These are phyloP conservation scores for Zygosaccharomyces rouxii DNA, from an alignment of 805 yeast species.

Conservation along the genomic window DNA sequence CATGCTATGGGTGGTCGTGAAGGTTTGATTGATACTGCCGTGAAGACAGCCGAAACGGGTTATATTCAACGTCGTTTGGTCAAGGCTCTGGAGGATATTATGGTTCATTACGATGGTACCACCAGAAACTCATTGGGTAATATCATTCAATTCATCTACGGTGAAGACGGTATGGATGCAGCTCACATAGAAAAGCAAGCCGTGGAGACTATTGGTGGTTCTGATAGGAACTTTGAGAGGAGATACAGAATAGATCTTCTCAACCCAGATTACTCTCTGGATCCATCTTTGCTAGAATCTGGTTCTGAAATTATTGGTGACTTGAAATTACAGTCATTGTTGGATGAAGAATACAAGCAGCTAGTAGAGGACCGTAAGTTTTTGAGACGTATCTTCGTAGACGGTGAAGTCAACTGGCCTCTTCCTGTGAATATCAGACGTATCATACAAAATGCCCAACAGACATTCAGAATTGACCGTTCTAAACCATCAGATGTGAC, in stretches of 20 bases:
- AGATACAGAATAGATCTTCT: constrained; percentile 84
- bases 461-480: constrained; percentile 90
- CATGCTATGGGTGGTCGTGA: constrained; percentile 99
- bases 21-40: constrained; percentile 99
- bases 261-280: constrained; percentile 57
- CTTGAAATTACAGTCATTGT: constrained; percentile 67
- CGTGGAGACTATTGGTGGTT: constrained; percentile 91
- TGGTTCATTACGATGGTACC: constrained; percentile 98
- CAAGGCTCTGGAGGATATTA: constrained; percentile 92
- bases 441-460: constrained; percentile 94
- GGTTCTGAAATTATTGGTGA: constrained; percentile 91
- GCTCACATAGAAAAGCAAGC: constrained; percentile 96
- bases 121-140: constrained; percentile 97
- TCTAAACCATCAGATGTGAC: constrained; percentile 86
- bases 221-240: constrained; percentile 74
- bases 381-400: constrained; percentile 79
- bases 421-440: constrained; percentile 96
- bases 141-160: constrained; percentile 90
- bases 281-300: constrained; percentile 75
- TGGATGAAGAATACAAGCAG: constrained; percentile 83
- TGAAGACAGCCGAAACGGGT: constrained; percentile 98
- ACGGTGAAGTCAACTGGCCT: constrained; percentile 97
- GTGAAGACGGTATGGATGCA: constrained; percentile 99
- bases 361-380: constrained; percentile 70
- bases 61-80: constrained; percentile 97